Evolutionary conservation across 2,329 filamentous ascomycete genomes (phyloP), one percentile per base, ranked within the genome.

Genomic region (Exophiala spinifera): DNA sequence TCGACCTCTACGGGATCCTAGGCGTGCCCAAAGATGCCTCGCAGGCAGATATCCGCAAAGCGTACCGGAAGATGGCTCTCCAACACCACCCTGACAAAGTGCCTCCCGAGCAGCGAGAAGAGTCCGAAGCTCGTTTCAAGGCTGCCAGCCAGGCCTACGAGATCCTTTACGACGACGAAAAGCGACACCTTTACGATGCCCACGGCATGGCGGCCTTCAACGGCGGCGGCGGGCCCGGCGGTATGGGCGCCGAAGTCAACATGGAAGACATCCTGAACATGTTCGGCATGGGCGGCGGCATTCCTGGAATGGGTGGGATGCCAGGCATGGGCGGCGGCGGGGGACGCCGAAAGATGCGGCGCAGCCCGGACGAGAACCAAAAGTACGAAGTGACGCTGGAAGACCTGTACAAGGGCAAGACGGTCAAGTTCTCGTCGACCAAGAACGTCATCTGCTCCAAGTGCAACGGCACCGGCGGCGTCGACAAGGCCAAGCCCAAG

Each of bases 361-460:
- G 85, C 65, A 91, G 92, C 43, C 84, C 82, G 49, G 86, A 91
- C 63, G 92, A 96, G 71, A 87, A 95, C 69, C 89, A 95, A 66
- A 83, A 89, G 65, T 97, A 99, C 74, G 86, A 91, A 69, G 89
- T 97, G 54, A 88, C 85, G 1, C 76, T 99, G 56, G 94, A 97
- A 71, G 94, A 99, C 72, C 79, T 99, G 28, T 99, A 97, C 81
- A 96, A 95, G 76, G 94, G 94, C 66, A 96, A 97, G 79, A 96
- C 94, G 1, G 94, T 95, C 68, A 94, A 95, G 75, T 96, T 99
- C 70, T 86, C 90, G 7, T 94, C 89, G 67, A 95, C 91, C 67
- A 97, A 97, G 78, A 92, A 96, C 68, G 82, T 96, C 58, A 79
- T 96, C 58, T 99, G 94, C 74, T 80, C 80, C 55, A 81, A 85